phyloP scores from a whole-genome alignment of 345 rosid species.

The Erysimum cheiranthoides region DNA sequence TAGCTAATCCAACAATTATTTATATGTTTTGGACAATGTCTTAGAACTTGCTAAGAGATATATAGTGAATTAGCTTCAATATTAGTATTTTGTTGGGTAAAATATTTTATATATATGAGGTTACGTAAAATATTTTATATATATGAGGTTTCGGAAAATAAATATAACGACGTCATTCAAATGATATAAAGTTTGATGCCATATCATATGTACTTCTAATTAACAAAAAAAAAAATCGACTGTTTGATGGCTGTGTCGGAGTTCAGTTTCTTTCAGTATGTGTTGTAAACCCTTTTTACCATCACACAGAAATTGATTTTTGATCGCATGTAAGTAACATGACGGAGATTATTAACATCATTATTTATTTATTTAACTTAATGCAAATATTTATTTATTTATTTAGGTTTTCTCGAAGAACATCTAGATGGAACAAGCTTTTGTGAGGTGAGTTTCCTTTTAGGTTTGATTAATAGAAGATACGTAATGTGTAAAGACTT shows the following conservation, averaged over 20 bases:
- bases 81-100: background rate
- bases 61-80: background rate
- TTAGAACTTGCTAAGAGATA: background rate
- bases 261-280: background rate
- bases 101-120: background rate
- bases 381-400: background rate
- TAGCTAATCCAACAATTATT: background rate
- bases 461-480: background rate
- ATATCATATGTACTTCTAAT: no score
- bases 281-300: slow-evolving; percentile 5
- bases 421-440: background rate
- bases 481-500: background rate
- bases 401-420: background rate
- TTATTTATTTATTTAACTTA: background rate
- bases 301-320: background rate
- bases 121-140: background rate
- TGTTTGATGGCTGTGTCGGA: slow-evolving; percentile 1
- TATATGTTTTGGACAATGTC: slow-evolving; percentile 16
- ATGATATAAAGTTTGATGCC: background rate
- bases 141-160: background rate
- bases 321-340: background rate
- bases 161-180: background rate
- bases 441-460: background rate
- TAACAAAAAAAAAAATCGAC: background rate
- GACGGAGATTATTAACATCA: background rate